Percentiles rank a stretch among this genome's conserved stretches.
Evolutionary conservation across 179 eudicot species (phyloP).

Genomic region (Patellifolia procumbens): DNA sequence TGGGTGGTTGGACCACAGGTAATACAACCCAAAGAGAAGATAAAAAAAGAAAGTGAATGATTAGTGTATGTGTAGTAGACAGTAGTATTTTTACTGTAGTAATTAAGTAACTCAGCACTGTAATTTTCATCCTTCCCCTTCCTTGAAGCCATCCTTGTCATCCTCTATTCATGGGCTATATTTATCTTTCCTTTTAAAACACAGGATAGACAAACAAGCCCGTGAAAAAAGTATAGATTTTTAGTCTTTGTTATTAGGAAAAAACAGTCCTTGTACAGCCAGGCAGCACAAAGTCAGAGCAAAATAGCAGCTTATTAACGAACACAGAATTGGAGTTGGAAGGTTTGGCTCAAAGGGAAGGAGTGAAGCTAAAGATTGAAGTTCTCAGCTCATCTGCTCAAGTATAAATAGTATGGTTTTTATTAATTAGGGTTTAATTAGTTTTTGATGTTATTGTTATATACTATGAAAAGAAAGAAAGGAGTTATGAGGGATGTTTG

Average conservation of each 20-base stretch:
- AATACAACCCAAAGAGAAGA: slow-evolving; percentile 27
- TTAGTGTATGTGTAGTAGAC: slow-evolving; percentile 36
- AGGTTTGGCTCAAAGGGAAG: slow-evolving; percentile 35
- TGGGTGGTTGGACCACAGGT: slow-evolving; percentile 32
- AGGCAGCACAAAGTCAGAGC: slow-evolving; percentile 30
- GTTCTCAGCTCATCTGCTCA: slow-evolving; percentile 30
- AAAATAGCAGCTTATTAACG: slow-evolving; percentile 24
- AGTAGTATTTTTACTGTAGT: slow-evolving; percentile 10
- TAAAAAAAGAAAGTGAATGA: slow-evolving; percentile 26
- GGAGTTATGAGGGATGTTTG: slow-evolving; percentile 12
- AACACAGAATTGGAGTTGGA: slow-evolving; percentile 24
- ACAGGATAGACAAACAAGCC: slow-evolving; percentile 20
- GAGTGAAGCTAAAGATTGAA: slow-evolving; percentile 24
- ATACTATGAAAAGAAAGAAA: neutral
- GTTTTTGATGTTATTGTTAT: slow-evolving; percentile 20
- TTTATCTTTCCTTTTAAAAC: neutral
- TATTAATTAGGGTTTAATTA: slow-evolving; percentile 13
- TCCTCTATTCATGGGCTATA: slow-evolving; percentile 19
- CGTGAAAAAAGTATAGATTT: slow-evolving; percentile 4
- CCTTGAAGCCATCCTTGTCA: slow-evolving; percentile 12
- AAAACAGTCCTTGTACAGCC: slow-evolving; percentile 34
- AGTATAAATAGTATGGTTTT: slow-evolving; percentile 39
- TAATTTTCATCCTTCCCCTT: slow-evolving; percentile 40
- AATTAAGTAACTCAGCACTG: slow-evolving; percentile 20
- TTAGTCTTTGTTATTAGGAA: slow-evolving; percentile 29